Conservation (phyloP, 192 early-diverging fungal genomes). For the Coemansia sp. region DNA sequence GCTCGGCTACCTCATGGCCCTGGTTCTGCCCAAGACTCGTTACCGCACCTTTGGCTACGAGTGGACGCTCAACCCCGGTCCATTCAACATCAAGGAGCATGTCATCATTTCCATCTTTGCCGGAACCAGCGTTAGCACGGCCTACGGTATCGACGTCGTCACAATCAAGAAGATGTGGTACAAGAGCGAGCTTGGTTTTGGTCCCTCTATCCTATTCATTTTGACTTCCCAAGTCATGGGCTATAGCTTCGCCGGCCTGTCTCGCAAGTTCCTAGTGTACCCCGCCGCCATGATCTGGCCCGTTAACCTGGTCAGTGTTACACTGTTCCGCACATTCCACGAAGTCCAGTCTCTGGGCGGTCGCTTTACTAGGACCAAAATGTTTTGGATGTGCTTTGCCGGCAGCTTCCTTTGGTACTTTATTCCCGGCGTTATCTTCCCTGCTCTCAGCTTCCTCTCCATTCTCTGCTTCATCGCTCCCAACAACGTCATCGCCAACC, state of each 20-base stretch:
- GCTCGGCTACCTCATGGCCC: slow-evolving; percentile 65
- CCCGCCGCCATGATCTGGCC: slow-evolving; percentile 92
- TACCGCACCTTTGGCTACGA: slow-evolving; percentile 55
- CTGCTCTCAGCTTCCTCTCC: slow-evolving; percentile 64
- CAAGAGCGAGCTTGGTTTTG: slow-evolving; percentile 64
- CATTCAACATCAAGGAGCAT: slow-evolving; percentile 89
- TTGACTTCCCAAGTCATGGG: slow-evolving; percentile 71
- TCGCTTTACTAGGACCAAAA: slow-evolving; percentile 53
- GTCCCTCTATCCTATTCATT: slow-evolving; percentile 64
- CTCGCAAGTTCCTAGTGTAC: slow-evolving; percentile 80
- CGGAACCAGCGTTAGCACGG: slow-evolving; percentile 65
- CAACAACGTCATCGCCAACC: slow-evolving; percentile 46
- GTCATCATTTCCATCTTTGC: slow-evolving; percentile 80
- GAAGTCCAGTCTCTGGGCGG: slow-evolving; percentile 54
- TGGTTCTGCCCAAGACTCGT: slow-evolving; percentile 57
- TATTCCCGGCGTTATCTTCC: slow-evolving; percentile 69
- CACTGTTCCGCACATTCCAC: slow-evolving; percentile 79
- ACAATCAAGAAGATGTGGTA: slow-evolving; percentile 69
- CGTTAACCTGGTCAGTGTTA: slow-evolving; percentile 68
- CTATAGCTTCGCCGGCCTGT: slow-evolving; percentile 68
- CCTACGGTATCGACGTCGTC: slow-evolving; percentile 76
- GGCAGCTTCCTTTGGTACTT: slow-evolving; percentile 58
- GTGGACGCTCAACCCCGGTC: slow-evolving; percentile 78
- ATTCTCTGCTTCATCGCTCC: slow-evolving; percentile 61
- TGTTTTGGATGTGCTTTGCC: slow-evolving; percentile 55